Base-by-base conservation (phyloP, 495 filamentous ascomycete genomes). In the Aspergillus saccharolyticus region DNA sequence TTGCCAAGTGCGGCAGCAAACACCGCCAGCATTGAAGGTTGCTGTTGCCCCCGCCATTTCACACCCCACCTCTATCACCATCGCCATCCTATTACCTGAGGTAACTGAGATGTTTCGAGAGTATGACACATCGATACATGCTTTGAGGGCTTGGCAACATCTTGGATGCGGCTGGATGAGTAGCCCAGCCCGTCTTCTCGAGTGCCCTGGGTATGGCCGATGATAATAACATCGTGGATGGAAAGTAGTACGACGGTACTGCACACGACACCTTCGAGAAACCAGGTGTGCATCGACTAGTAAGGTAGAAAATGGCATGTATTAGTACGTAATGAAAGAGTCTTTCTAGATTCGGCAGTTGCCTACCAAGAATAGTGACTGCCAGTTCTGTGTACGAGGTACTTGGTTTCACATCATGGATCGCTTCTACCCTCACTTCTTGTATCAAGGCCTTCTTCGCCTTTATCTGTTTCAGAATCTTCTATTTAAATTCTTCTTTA, bases 1-100 rank as follows among this genome's bases (percentile, higher is more conserved):
- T 57, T 51, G 30, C 55, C 42, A 45, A 18, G 33, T 57, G 39
- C 55, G 47, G 55, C 22, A 19, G 33, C 33, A 39, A 6, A 39
- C 4, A 39, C 33, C 33, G 33, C 33, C 33, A 9, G 33, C 33
- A 5, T 2, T 12, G 33, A 28, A 28, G 25, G 25, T 28, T 28
- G 25, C 25, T 28, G 4, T 39, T 39, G n/a, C n/a, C 33, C 12
- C 33, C 33, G 33, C 33, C 33, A 39, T 39, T 39, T 39, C 33
- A 6, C 33, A 5, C 10, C 33, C 2, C 12, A 2, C 33, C 2
- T 10, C 7, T 2, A 10, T 39, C 33, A 5, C 10, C 12, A 39
- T 39, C 14, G 2, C 12, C 12, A 39, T 39, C 10, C 33, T n/a
- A 12, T 39, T 15, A 9, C 12, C 33, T 39, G 33, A 12, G 7